These are phyloP conservation scores for Prunus persica DNA, from an alignment of 306 rosid species.

Conservation along the genomic window DNA sequence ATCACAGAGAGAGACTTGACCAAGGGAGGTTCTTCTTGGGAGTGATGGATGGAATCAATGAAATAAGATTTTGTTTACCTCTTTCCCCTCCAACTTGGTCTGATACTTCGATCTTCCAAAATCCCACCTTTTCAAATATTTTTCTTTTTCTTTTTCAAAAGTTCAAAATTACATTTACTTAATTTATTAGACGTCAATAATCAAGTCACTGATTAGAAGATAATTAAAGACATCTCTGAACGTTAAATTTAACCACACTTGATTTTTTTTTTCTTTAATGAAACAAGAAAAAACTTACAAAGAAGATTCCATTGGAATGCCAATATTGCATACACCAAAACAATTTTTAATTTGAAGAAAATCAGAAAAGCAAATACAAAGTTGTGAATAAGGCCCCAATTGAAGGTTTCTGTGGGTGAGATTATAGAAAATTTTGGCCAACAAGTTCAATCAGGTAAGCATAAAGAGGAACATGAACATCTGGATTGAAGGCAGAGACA, in stretches of 20 bases:
- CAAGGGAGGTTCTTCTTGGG: conserved; percentile 2
- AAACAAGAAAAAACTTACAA: too few species aligned
- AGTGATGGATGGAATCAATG: conserved; percentile 14
- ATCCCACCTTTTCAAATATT: conserved; percentile 37
- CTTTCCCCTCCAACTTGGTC: conserved; percentile 15
- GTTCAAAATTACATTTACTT: too few species aligned
- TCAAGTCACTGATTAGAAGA: too few species aligned
- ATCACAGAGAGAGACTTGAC: conserved; percentile 12
- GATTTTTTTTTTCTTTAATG: too few species aligned
- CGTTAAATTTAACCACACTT: too few species aligned
- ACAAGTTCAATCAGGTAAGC: conserved; percentile 13
- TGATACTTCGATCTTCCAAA: conserved; percentile 6
- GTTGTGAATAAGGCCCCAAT: neutral
- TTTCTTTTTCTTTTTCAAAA: neutral
- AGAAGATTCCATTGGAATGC: too few species aligned
- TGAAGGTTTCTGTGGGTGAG: neutral
- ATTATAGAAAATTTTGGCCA: conserved; percentile 1
- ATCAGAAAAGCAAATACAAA: too few species aligned
- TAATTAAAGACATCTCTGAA: too few species aligned
- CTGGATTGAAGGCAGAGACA: conserved; percentile 7
- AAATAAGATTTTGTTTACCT: conserved; percentile 13
- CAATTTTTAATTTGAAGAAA: too few species aligned
- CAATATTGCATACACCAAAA: too few species aligned
- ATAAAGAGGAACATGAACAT: conserved; percentile 8
- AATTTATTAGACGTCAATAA: too few species aligned